A percentile compares a stretch with the other conserved stretches of the same genome.
These are phyloP conservation scores for Leccinum fuscescens DNA, from an alignment of 1,284 basidiomycete genomes.

Conservation along the genomic window DNA sequence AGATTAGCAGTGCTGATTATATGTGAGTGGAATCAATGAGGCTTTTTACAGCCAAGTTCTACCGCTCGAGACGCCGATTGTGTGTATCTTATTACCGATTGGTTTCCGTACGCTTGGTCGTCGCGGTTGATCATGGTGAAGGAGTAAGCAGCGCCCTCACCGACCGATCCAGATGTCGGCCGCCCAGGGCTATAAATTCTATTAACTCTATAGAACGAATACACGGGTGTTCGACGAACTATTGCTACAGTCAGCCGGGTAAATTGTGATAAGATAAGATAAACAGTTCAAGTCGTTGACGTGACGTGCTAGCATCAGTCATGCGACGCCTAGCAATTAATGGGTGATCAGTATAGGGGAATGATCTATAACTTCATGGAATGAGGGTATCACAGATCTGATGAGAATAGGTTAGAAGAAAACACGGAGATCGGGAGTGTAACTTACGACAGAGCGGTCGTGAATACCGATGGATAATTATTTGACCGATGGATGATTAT, in stretches of 20 bases:
- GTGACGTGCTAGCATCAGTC: neutral
- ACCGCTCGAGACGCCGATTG: neutral
- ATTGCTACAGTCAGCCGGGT: constrained; percentile 25
- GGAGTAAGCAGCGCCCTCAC: neutral
- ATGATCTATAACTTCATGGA: neutral
- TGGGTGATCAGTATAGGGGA: neutral
- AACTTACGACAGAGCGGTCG: constrained; percentile 7
- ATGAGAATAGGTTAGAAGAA: neutral
- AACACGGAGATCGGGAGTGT: neutral
- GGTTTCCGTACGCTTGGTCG: neutral
- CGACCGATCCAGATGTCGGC: neutral
- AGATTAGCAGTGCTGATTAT: no score
- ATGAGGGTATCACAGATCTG: constrained; percentile 5
- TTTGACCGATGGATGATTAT: neutral
- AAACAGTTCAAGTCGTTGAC: neutral
- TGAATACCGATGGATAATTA: neutral
- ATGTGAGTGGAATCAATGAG: no score
- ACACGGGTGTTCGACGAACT: constrained; percentile 8
- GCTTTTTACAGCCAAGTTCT: neutral
- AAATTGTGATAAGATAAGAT: neutral
- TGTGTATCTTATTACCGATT: neutral
- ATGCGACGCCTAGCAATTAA: neutral
- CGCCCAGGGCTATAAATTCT: neutral
- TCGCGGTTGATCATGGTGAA: neutral
- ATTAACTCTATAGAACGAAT: constrained; percentile 2